Evolutionary conservation across 2,329 filamentous ascomycete genomes (phyloP).

Genomic region (Fusarium sp.): DNA sequence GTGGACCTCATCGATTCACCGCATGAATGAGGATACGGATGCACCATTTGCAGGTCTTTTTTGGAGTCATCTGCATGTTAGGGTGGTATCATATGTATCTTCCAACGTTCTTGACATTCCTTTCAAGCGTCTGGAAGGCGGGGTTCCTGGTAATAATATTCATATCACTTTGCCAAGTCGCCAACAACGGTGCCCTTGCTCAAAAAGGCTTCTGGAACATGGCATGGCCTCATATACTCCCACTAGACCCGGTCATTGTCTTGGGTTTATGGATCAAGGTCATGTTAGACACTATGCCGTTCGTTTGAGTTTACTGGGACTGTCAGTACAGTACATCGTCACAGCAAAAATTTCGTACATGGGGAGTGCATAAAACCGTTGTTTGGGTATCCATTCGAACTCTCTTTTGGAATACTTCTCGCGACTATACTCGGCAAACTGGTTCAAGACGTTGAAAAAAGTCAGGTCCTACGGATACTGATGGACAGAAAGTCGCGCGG

Average conservation of each 20-base stretch:
- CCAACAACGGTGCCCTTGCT: slow-evolving; percentile 14
- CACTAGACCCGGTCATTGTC: slow-evolving; percentile 11
- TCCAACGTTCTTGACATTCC: neutral
- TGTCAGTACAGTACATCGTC: slow-evolving; percentile 3
- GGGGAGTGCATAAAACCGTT: slow-evolving; percentile 26
- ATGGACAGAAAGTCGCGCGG: slow-evolving; percentile 21
- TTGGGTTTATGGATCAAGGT: slow-evolving; percentile 10
- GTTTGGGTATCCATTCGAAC: neutral
- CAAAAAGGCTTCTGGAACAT: slow-evolving; percentile 43
- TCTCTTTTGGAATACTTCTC: neutral
- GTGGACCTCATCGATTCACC: slow-evolving; percentile 17
- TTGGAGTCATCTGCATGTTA: neutral
- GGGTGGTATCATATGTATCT: slow-evolving; percentile 5
- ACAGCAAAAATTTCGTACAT: slow-evolving; percentile 40
- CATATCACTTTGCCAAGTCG: slow-evolving; percentile 9
- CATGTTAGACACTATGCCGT: slow-evolving; percentile 12
- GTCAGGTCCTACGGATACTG: neutral
- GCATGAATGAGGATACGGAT: slow-evolving; percentile 6
- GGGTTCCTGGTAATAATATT: neutral
- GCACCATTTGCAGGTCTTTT: slow-evolving; percentile 5
- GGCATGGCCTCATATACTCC: slow-evolving; percentile 41
- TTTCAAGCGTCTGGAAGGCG: neutral
- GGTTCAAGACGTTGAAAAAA: neutral
- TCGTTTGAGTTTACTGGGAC: slow-evolving; percentile 15
- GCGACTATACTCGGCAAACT: neutral